A percentile compares a stretch with the other conserved stretches of the same genome.
These are phyloP conservation scores for Collybia sp. DNA, from an alignment of 768 basidiomycete genomes.

Conservation along the genomic window DNA sequence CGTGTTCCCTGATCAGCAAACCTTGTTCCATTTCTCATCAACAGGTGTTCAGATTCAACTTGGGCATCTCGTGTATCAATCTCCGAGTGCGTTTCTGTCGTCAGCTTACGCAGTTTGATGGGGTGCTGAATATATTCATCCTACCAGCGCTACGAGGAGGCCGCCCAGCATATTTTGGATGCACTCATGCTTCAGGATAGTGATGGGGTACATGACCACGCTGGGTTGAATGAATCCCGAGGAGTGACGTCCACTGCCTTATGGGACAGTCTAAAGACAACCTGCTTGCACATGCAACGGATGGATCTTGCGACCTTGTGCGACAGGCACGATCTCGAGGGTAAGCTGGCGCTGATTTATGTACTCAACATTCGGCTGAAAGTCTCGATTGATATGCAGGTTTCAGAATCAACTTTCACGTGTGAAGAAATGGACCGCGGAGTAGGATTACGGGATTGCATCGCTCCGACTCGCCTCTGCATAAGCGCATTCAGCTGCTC, in stretches of 20 bases:
- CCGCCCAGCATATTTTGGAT: constrained; percentile 81
- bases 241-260: constrained; percentile 74
- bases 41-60: constrained; percentile 68
- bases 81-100: constrained; percentile 51
- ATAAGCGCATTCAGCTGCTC: background rate
- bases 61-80: constrained; percentile 91
- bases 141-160: constrained; percentile 76
- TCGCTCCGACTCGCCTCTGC: background rate
- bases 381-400: constrained; percentile 12
- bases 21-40: background rate
- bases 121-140: constrained; percentile 3
- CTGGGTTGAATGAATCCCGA: constrained; percentile 44
- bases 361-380: background rate
- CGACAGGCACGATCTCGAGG: constrained; percentile 66
- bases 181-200: constrained; percentile 87
- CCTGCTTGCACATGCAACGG: constrained; percentile 77
- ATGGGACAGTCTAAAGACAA: constrained; percentile 87
- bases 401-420: constrained; percentile 24
- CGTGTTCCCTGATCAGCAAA: constrained; percentile 7
- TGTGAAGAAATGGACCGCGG: too few relatives aligned
- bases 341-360: constrained; percentile 18
- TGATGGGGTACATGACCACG: constrained; percentile 58
- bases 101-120: background rate
- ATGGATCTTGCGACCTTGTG: constrained; percentile 74
- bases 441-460: too few relatives aligned